These are phyloP conservation scores for Petunia hybrid DNA, from an alignment of 305 asterid genomes.

Conservation along the genomic window DNA sequence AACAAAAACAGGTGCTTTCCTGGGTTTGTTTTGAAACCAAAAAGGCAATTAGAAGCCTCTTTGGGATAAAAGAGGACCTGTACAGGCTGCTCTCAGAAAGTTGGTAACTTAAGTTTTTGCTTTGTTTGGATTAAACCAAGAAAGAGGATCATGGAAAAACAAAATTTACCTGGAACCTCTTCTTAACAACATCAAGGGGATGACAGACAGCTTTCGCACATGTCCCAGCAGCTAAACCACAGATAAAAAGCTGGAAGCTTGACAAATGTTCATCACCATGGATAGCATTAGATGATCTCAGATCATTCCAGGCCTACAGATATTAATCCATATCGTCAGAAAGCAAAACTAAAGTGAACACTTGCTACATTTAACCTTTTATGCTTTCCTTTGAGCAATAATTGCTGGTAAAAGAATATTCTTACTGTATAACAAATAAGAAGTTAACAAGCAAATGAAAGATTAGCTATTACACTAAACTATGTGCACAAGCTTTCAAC, in stretches of 20 bases:
- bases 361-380: not conserved
- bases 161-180: constrained; percentile 85
- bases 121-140: not conserved
- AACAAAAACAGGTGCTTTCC: not conserved
- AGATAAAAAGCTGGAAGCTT: constrained; percentile 79
- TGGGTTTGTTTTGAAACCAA: not conserved
- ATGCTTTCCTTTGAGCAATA: not conserved
- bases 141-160: not conserved
- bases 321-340: constrained; percentile 19
- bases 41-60: constrained; percentile 2
- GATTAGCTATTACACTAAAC: not conserved
- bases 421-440: not conserved
- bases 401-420: not conserved
- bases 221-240: constrained; percentile 90
- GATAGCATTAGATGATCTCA: constrained; percentile 44
- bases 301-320: constrained; percentile 74
- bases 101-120: not conserved
- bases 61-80: not conserved
- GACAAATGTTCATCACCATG: constrained; percentile 53
- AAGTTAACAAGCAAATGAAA: not conserved
- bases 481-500: not conserved
- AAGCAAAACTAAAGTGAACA: constrained; percentile 8
- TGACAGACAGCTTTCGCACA: constrained; percentile 91
- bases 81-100: not conserved
- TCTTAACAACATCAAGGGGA: constrained; percentile 96